Conservation (phyloP, 73 alveolate species). For the Tetrahymena borealis region DNA sequence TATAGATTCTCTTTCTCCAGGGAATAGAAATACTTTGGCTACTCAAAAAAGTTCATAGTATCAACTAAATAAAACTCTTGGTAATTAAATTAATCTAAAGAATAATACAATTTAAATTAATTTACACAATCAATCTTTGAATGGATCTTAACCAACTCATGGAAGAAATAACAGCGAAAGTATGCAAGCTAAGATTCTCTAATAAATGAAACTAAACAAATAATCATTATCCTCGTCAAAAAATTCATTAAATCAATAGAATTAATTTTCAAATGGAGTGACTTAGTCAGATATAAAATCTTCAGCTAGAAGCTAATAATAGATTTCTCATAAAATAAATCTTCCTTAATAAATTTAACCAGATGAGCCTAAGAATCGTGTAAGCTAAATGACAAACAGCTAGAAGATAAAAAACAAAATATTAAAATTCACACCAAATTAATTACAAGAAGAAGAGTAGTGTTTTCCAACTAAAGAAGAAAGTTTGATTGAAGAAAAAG, state of each 20-base stretch:
- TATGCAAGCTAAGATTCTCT: not conserved
- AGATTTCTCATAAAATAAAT: not conserved
- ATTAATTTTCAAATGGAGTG: too few relatives aligned
- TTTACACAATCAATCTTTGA: not conserved
- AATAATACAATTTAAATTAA: not conserved
- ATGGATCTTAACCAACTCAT: not conserved
- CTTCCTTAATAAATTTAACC: not conserved
- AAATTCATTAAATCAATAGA: not conserved
- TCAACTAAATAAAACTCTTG: not conserved
- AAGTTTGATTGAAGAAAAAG: not conserved
- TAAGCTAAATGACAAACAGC: not conserved
- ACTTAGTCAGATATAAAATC: not conserved
- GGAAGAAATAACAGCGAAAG: not conserved
- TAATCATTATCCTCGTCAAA: not conserved
- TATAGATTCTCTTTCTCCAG: not conserved
- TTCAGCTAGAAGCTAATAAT: not conserved
- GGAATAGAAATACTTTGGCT: not conserved
- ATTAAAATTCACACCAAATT: not conserved
- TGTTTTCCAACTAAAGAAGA: not conserved
- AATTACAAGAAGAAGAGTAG: not conserved
- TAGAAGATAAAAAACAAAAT: not conserved
- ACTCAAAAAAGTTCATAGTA: not conserved
- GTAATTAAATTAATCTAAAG: too few relatives aligned
- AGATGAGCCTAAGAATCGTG: not conserved
- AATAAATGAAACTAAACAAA: not conserved